Evolutionary conservation across 352 stramenopile genomes (phyloP), one percentile per base, ranked within the genome.

Genomic region (Thraustotheca clavata): DNA sequence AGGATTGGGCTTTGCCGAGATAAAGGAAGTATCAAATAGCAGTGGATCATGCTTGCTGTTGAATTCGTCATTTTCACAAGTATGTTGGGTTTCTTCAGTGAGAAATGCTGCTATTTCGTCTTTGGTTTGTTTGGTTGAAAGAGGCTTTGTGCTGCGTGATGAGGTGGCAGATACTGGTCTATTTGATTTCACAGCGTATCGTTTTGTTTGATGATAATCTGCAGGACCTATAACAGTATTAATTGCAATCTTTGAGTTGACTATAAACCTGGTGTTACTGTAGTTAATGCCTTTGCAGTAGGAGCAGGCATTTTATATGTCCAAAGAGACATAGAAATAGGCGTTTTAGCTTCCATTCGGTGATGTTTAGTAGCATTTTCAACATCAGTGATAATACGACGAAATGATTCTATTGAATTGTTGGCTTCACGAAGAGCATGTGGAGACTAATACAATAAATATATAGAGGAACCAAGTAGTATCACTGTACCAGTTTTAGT

Each of bases 71-170:
- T 14, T 31, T 49, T 22, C 3, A 39, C 11, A 11, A 22, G 12
- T 39, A 12, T 3, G 14, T 20, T 62, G 52, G 12, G 34, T 49
- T 20, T 62, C 52, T 9, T 61, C 8, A 35, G 31, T 39, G 3
- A 62, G 14, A 24, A 62, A 62, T 29, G n/a, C 52, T 5, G 31
- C 32, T 0, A 62, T 18, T n/a, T 62, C 52, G 52, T 62, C 52
- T 26, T 31, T 39, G 3, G 16, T 14, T 12, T 55, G n/a, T 11
- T 50, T 16, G 20, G 12, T 0, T 5, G 52, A 9, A 22, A 18
- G 6, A 4, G 22, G 49, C 16, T n/a, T 62, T 18, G 34, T 18
- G 4, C 20, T 11, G 31, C 31, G 20, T 55, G 31, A 22, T 35
- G 34, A 22, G 52, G 5, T 22, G 22, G 4, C n/a, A 14, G 16